These are phyloP conservation scores for Aspergillus sp. DNA, from an alignment of 2,329 filamentous ascomycete genomes.

Conservation along the genomic window DNA sequence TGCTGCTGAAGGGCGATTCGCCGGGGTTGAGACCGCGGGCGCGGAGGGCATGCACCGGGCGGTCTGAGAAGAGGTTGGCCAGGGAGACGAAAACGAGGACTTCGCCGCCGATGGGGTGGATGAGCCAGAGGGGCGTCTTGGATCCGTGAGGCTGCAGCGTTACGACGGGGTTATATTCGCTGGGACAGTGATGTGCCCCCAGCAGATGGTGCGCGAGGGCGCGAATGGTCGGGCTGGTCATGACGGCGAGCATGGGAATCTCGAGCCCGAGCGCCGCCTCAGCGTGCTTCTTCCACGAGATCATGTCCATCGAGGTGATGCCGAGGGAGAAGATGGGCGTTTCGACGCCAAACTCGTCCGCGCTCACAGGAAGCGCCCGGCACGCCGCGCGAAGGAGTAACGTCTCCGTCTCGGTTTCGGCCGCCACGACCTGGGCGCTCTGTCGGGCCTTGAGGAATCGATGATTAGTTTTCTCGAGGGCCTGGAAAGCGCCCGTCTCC, in stretches of 20 bases:
- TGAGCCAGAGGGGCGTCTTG: conserved; percentile 33
- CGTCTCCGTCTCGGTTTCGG: not conserved
- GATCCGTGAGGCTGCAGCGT: conserved; percentile 24
- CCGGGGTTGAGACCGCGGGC: conserved; percentile 22
- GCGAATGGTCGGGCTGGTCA: conserved; percentile 36
- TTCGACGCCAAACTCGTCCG: not conserved
- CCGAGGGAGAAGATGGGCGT: not conserved
- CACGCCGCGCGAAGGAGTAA: not conserved
- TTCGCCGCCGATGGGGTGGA: conserved; percentile 41
- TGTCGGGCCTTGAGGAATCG: not conserved
- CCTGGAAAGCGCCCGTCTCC: conserved; percentile 48
- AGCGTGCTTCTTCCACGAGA: not conserved
- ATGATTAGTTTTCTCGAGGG: not conserved
- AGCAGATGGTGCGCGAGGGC: conserved; percentile 34
- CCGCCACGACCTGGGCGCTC: not conserved
- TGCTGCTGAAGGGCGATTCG: conserved; percentile 35
- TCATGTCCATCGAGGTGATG: not conserved
- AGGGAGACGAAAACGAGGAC: conserved; percentile 39
- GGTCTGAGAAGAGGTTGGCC: conserved; percentile 13
- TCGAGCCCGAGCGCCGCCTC: not conserved
- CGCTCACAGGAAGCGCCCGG: not conserved
- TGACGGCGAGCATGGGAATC: not conserved
- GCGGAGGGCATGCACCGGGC: conserved; percentile 15
- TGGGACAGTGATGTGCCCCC: not conserved
- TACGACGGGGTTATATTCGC: conserved; percentile 35